Evolutionary conservation across 2,329 filamentous ascomycete species (phyloP), one percentile per base, ranked within the genome.

Genomic region (Apiospora kogelbergensis): DNA sequence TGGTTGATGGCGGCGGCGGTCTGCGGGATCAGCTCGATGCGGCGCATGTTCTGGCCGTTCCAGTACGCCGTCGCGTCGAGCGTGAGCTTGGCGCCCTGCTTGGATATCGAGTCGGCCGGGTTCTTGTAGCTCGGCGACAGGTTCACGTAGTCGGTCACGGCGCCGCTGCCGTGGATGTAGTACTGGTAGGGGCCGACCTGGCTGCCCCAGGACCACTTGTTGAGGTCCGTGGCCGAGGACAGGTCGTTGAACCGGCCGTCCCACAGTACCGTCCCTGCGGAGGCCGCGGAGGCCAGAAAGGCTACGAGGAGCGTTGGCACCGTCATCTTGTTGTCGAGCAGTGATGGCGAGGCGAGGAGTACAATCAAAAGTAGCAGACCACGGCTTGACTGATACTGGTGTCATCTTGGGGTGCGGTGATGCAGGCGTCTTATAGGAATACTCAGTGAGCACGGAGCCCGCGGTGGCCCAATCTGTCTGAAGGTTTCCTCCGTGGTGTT

Each of bases 11-110:
- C 84, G 0, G 88, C 88, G 1, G 79, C 85, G 0, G 90, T 92
- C 80, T 92, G 89, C 10, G 91, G 91, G 72, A 94, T 93, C 70
- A 93, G 82, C 80, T 93, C 91, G 0, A 89, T 93, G 66, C 91
- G 86, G 77, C 90, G 88, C 91, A 93, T 93, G 65, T 79, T 87
- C 76, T 92, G 89, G 26, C 88, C 89, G 79, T 93, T 90, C 91
- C 91, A 93, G 78, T 88, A 91, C 1, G 91, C 85, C 0, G 87
- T 90, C 74, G 79, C 78, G 75, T 84, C 81, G 65, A 93, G 89
- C 4, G 89, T 91, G 79, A 93, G 88, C 76, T 91, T 90, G 73
- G 87, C 88, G 22, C 91, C 91, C 79, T 92, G 87, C 44, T 81
- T 85, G 65, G 88, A 89, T 65, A 82, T 82, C 0, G 81, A 82